Base-by-base conservation (phyloP, 352 stramenopile genomes). In the Paralagenidium karlingii region DNA sequence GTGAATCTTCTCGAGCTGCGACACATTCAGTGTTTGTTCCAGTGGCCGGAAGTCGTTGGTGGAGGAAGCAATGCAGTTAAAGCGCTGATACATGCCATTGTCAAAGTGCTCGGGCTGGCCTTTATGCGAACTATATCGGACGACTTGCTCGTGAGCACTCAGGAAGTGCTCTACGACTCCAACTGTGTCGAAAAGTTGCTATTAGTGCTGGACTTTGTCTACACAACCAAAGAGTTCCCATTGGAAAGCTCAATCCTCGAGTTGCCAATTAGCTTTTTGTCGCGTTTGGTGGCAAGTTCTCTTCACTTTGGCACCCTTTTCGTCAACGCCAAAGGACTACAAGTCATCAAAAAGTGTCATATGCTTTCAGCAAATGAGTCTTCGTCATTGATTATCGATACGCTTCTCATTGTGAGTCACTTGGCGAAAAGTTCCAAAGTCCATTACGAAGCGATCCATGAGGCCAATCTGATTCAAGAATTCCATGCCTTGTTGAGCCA, bases 371-470 rank as follows among this genome's bases (percentile, higher is more conserved):
- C 21, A 19, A 59, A 25, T 16, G 68, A 55, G 16, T 75, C 69
- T 1, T 56, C 73, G 2, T 80, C 67, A 12, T 43, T 94, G 11
- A 62, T 89, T 26, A 73, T 91, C 22, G 64, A 85, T 49, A 78
- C 73, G 4, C 56, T 96, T 3, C 45, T 90, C 18, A 90, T 95
- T 24, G 39, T 92, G 7, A 94, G 63, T 41, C 87, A 96, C 43
- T 47, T 96, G 3, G 87, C 85, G 1, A 66, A 85, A 6, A 68
- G 39, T n/a, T 86, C 70, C 0, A 53, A 64, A 11, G 52, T 67
- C 0, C 79, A 94, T 54, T 94, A 94, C 54, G 25, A 61, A 4
- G 57, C 47, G 16, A 80, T 97, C 30, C 34, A 62, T 3, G 37
- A 53, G 5, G 61, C 76, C 3, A 54, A 64, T 19, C 34, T 94